Evolutionary conservation across 1,284 basidiomycete genomes (phyloP), one percentile per base, ranked within the genome.

Genomic region (Austroboletus novae-zelandiae): DNA sequence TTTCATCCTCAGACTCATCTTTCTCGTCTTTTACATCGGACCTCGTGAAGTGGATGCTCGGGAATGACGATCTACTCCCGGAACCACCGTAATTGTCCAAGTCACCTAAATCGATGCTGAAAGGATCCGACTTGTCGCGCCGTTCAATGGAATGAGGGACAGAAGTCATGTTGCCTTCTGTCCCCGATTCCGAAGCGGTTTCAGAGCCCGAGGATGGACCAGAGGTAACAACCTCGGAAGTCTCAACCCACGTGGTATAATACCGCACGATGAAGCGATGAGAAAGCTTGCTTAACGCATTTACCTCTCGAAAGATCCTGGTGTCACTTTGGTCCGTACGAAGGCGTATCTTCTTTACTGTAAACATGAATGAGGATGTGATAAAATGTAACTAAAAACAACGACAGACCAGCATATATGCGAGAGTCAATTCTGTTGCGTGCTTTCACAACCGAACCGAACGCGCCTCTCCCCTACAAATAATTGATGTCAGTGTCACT

Each of bases 371-470:
- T 17, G 17, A 36, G 17, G 17, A n/a, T 23, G 20, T 23, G 20
- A 23, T 23, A 23, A 23, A 23, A 15, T 17, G n/a, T 2, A 27
- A 27, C 27, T 2, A 7, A 9, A 36, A n/a, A 10, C 17, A 23
- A 23, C 5, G 35, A 18, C 15, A 15, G 17, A 36, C 35, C 35
- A 10, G 35, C 20, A 23, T 23, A 23, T 23, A 23, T 23, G 20
- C 35, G 35, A 17, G 35, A 36, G 35, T 17, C 35, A 17, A 36
- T 36, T 10, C 35, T 36, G 17, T 36, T 36, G n/a, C 35, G 35
- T 9, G 6, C 27, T 23, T 98, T 98, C 40, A 97, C 92, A 0
- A 98, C 95, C 20, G 91, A 89, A 0, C 94, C 94, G 66, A 95
- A 98, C 0, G 89, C 94, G 1, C 94, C 94, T 65, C 89, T 90